Evolutionary conservation across 2,329 filamentous ascomycete genomes (phyloP), one percentile per base, ranked within the genome.

Genomic region (Sporothrix variecibatus): DNA sequence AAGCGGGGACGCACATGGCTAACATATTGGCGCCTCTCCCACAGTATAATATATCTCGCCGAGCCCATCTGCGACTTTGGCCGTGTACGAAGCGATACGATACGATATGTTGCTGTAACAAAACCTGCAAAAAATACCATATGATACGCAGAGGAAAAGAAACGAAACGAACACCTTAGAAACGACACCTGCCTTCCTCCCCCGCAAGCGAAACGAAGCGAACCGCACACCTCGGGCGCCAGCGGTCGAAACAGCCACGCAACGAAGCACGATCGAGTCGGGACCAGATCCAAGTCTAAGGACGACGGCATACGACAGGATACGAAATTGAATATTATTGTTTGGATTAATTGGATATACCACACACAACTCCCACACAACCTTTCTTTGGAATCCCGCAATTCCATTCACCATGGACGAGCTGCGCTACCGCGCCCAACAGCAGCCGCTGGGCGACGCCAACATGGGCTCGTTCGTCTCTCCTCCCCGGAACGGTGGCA

Each of bases 401-500:
- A 8, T 38, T 20, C 31, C 56, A 38, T 6, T 38, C 6, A 62
- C 62, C 28, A 93, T 94, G 88, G 93, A 95, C 84, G 92, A 94
- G 84, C 86, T 93, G 83, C 91, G 92, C 82, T 95, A 93, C 84
- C 91, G 92, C 79, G 88, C 89, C 80, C 91, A 94, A 83, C 91
- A 93, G 83, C 93, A 93, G 78, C 90, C 93, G 73, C 90, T 91
- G 79, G 92, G 92, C 84, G 94, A 97, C 80, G 85, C 89, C 79
- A 86, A 91, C 77, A 93, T 94, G 85, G 90, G 91, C 81, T 89
- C 90, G 78, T 90, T 94, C 82, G 90, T 91, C 80, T 92, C 93
- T 79, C 91, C 93, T 80, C 89, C 90, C 78, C 91, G 93, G 81
- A 92, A 92, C 82, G 88, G 46, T 53, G 67, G 89, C 80, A 87